A percentile compares a stretch with the other conserved stretches of the same genome.
These are phyloP conservation scores for Saccharomycopsis olivae DNA, from an alignment of 805 yeast genomes.

Conservation along the genomic window DNA sequence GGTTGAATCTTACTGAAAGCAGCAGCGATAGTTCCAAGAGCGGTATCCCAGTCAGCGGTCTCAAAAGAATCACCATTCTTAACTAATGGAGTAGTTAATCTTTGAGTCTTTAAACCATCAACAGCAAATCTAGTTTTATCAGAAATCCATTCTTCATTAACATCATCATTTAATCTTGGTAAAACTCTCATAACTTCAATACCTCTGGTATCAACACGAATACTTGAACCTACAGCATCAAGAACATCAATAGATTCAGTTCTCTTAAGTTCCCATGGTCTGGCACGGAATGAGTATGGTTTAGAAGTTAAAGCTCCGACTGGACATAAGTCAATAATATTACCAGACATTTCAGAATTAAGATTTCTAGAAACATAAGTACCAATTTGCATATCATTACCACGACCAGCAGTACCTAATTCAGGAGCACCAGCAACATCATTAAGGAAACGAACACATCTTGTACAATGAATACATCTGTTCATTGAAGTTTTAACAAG, in stretches of 20 bases:
- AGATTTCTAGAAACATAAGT: constrained; percentile 79
- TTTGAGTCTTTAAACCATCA: constrained; percentile 79
- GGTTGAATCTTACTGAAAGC: constrained; percentile 49
- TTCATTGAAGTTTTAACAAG: constrained; percentile 84
- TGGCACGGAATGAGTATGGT: constrained; percentile 85
- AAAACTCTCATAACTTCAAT: constrained; percentile 78
- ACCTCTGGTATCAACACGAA: constrained; percentile 81
- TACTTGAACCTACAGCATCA: constrained; percentile 75
- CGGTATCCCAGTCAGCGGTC: constrained; percentile 82
- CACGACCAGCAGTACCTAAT: constrained; percentile 82
- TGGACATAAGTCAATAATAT: constrained; percentile 80
- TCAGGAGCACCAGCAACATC: constrained; percentile 92
- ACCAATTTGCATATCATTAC: constrained; percentile 87
- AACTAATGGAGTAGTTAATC: constrained; percentile 72
- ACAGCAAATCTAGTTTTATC: constrained; percentile 81
- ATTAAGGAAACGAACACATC: constrained; percentile 83
- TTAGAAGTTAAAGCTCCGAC: constrained; percentile 87
- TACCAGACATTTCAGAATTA: constrained; percentile 78
- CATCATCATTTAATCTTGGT: constrained; percentile 77
- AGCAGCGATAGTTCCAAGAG: constrained; percentile 55
- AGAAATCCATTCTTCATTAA: constrained; percentile 86
- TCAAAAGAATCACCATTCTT: constrained; percentile 60
- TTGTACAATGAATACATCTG: constrained; percentile 85
- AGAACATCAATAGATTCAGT: constrained; percentile 78
- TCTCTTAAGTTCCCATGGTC: constrained; percentile 90